Percentiles rank a stretch among this genome's conserved stretches.
Conservation (phyloP, 345 rosid genomes). For the Cardamine chenopodiifolia region DNA sequence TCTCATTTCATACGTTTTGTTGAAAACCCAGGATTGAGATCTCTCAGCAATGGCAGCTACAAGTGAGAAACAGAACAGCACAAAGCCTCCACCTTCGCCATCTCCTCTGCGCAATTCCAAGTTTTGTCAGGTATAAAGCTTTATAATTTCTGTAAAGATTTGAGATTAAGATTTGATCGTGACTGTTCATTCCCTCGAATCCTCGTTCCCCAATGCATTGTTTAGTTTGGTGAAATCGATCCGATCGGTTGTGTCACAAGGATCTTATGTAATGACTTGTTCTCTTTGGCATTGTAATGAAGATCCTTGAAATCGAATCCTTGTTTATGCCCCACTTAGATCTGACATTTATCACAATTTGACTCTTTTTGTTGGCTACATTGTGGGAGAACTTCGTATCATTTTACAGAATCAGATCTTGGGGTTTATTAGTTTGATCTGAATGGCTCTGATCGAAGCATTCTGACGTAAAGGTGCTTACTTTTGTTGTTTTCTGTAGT, state of each 20-base stretch:
- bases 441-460: not conserved
- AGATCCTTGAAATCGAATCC: not conserved
- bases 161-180: constrained; percentile 22
- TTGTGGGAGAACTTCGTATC: not conserved
- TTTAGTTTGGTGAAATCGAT: not conserved
- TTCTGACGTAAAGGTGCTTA: constrained; percentile 11
- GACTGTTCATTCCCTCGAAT: not conserved
- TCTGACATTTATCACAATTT: constrained; percentile 7
- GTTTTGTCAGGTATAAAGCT: constrained; percentile 69
- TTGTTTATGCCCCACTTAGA: constrained; percentile 21
- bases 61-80: constrained; percentile 53
- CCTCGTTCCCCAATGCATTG: not conserved
- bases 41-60: constrained; percentile 70
- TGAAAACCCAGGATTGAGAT: constrained; percentile 41
- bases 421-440: constrained; percentile 10
- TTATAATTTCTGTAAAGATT: not conserved
- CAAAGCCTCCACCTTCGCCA: constrained; percentile 84
- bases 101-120: constrained; percentile 87
- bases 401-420: constrained; percentile 24
- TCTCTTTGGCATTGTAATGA: constrained; percentile 35
- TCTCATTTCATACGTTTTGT: not conserved
- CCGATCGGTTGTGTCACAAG: constrained; percentile 14
- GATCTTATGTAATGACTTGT: constrained; percentile 23
- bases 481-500: constrained; percentile 47
- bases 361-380: constrained; percentile 10